Evolutionary conservation across 129 eudicot genomes (phyloP).

Genomic region (Rutidosis leptorrhynchoides): DNA sequence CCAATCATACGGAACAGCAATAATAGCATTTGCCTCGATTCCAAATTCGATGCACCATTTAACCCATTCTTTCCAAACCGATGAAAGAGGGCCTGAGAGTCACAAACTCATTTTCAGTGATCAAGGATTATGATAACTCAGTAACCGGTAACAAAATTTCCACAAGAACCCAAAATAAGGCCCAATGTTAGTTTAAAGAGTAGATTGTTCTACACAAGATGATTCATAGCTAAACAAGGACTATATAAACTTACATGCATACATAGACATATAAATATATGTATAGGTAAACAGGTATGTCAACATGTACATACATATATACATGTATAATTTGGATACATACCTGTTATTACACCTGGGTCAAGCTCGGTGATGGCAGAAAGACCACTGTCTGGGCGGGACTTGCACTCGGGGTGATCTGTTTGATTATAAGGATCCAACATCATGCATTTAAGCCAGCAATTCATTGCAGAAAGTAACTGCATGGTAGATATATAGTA

Average conservation of each 20-base stretch:
- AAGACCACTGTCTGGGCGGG: constrained; percentile 95
- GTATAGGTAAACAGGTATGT: background rate
- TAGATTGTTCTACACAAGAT: background rate
- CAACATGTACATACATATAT: background rate
- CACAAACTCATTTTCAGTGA: constrained; percentile 13
- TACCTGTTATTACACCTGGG: constrained; percentile 94
- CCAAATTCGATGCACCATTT: constrained; percentile 99
- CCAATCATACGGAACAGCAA: constrained; percentile 99
- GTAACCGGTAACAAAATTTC: background rate
- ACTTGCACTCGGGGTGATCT: constrained; percentile 88
- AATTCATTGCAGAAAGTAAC: constrained; percentile 94
- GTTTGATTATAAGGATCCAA: constrained; percentile 92
- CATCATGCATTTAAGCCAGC: constrained; percentile 95
- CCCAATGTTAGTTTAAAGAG: background rate
- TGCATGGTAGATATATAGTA: constrained; percentile 50
- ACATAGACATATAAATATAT: too few species aligned
- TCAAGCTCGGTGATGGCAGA: constrained; percentile 97
- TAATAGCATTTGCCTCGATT: constrained; percentile 86
- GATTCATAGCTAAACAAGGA: too few species aligned
- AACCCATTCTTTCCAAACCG: constrained; percentile 99
- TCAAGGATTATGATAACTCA: constrained; percentile 17
- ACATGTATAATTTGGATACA: background rate
- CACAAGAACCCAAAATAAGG: constrained; percentile 6
- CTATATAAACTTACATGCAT: too few species aligned
- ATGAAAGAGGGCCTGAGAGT: constrained; percentile 84